Percentiles rank a stretch among this genome's conserved stretches.
These are phyloP conservation scores for Polyporus tsugae DNA, from an alignment of 1,284 basidiomycete species.

Conservation along the genomic window DNA sequence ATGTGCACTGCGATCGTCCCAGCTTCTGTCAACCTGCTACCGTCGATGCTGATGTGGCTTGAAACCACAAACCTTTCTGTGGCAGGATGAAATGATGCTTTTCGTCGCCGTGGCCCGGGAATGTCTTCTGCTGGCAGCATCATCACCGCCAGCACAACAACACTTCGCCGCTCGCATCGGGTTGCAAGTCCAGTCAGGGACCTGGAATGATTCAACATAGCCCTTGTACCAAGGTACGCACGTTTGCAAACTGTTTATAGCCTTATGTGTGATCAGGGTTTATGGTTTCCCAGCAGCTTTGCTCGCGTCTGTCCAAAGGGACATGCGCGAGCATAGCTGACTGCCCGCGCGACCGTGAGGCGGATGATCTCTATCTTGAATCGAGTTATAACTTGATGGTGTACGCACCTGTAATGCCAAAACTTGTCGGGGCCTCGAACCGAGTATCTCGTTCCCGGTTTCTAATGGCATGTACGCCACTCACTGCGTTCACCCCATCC, in stretches of 20 bases:
- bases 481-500: neutral
- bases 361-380: neutral
- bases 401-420: neutral
- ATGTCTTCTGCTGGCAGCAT: neutral
- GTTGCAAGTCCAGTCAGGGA: neutral
- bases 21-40: neutral
- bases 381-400: neutral
- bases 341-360: too few relatives aligned
- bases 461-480: neutral
- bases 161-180: neutral
- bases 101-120: too few relatives aligned
- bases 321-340: too few relatives aligned
- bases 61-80: neutral
- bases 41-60: neutral
- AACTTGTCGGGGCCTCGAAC: too few relatives aligned
- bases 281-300: neutral
- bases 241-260: neutral
- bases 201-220: neutral
- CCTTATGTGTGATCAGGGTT: neutral
- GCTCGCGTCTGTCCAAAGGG: neutral
- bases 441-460: too few relatives aligned
- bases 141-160: neutral
- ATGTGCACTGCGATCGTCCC: neutral
- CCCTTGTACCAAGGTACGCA: neutral
- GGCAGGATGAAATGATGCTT: neutral